These are phyloP conservation scores for Hanseniaspora thailandica DNA, from an alignment of 805 yeast species.

Conservation along the genomic window DNA sequence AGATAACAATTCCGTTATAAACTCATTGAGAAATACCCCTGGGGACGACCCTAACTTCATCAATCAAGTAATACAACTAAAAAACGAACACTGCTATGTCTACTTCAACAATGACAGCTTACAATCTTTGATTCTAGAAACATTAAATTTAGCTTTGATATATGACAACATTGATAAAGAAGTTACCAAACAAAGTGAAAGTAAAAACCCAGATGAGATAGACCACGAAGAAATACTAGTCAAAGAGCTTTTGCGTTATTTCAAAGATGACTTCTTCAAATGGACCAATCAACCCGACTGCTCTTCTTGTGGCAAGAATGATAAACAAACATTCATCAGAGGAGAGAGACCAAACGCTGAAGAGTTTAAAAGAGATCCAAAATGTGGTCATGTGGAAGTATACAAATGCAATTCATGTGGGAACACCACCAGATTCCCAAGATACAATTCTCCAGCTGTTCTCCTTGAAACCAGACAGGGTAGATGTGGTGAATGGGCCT, in stretches of 20 bases:
- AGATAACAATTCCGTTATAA: neutral
- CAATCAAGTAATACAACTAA: neutral
- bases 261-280: constrained; percentile 62
- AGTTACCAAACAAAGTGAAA: constrained; percentile 28
- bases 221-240: constrained; percentile 41
- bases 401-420: constrained; percentile 50
- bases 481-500: constrained; percentile 94
- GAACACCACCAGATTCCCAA: constrained; percentile 46
- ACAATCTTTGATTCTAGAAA: constrained; percentile 31
- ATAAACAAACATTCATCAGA: constrained; percentile 31
- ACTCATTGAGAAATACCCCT: neutral
- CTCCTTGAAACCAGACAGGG: constrained; percentile 56
- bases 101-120: constrained; percentile 4
- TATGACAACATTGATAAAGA: constrained; percentile 47
- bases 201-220: constrained; percentile 30
- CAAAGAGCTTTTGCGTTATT: constrained; percentile 50
- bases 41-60: constrained; percentile 11
- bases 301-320: constrained; percentile 35
- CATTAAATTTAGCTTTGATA: constrained; percentile 48
- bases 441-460: constrained; percentile 58
- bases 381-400: constrained; percentile 50
- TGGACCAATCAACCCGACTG: constrained; percentile 76
- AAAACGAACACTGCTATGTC: constrained; percentile 9
- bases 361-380: constrained; percentile 35
- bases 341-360: constrained; percentile 33